Percentiles rank a stretch among this genome's conserved stretches.
Evolutionary conservation across 768 basidiomycete species (phyloP).

Genomic region (Sarcodon aspratus): DNA sequence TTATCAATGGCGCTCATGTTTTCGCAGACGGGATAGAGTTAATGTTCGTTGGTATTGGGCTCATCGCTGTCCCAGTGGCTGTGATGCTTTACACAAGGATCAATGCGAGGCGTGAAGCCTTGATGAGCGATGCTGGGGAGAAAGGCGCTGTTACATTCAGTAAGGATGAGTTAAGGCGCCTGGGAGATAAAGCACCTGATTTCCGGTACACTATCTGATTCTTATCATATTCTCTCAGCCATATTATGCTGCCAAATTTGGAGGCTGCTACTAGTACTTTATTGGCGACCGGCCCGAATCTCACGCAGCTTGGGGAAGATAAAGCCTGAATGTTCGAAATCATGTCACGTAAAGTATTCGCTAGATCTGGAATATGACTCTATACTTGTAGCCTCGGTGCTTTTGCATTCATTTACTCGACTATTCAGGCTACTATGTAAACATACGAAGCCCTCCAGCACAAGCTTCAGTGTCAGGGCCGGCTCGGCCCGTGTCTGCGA

Average conservation of each 20-base stretch:
- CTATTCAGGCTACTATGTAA: too few relatives aligned
- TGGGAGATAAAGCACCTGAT: constrained; percentile 55
- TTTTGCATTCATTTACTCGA: too few relatives aligned
- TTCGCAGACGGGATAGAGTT: constrained; percentile 45
- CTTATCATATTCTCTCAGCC: background rate
- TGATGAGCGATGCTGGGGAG: constrained; percentile 22
- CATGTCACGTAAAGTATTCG: too few relatives aligned
- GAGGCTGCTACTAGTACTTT: background rate
- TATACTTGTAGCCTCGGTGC: too few relatives aligned
- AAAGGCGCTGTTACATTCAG: constrained; percentile 13
- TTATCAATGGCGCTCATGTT: background rate
- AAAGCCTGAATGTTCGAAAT: too few relatives aligned
- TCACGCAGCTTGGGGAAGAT: too few relatives aligned
- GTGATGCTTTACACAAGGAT: constrained; percentile 41
- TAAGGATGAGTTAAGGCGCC: constrained; percentile 18
- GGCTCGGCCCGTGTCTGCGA: too few relatives aligned
- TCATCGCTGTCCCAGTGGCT: constrained; percentile 37
- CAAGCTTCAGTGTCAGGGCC: too few relatives aligned
- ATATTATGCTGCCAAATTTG: background rate
- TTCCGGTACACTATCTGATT: constrained; percentile 42
- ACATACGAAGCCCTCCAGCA: too few relatives aligned
- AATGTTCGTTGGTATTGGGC: constrained; percentile 58
- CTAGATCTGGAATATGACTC: too few relatives aligned
- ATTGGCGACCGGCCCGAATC: too few relatives aligned
- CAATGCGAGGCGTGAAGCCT: constrained; percentile 41